Percentiles rank a stretch among this genome's conserved stretches.
These are phyloP conservation scores for Fraxinus quadrangulata DNA, from an alignment of 257 asterid species.

Conservation along the genomic window DNA sequence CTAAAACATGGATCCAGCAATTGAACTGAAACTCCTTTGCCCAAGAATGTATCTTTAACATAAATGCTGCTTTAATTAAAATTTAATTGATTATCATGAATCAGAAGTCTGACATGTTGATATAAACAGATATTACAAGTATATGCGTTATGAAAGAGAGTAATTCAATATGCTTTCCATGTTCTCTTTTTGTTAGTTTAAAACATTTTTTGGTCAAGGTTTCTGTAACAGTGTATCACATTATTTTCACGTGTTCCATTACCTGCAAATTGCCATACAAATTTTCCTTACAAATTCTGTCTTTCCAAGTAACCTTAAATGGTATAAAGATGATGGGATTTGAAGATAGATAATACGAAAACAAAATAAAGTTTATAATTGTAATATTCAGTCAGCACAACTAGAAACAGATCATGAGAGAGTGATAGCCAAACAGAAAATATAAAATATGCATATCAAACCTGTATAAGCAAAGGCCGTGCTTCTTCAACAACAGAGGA, in stretches of 20 bases:
- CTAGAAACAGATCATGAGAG: constrained; percentile 13
- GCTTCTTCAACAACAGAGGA: constrained; percentile 80
- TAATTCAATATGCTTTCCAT: neutral
- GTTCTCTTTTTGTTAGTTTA: neutral
- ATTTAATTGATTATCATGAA: neutral
- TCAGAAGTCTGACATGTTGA: neutral
- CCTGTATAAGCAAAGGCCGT: constrained; percentile 84
- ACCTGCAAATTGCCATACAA: neutral
- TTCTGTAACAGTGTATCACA: neutral
- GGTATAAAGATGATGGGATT: neutral
- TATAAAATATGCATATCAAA: constrained; percentile 43
- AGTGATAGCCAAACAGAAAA: constrained; percentile 2
- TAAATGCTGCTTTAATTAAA: neutral
- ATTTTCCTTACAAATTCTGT: neutral
- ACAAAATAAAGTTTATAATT: neutral
- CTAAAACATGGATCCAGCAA: neutral
- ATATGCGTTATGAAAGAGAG: neutral
- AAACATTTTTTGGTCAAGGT: neutral
- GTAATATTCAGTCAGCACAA: neutral
- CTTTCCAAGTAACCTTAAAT: neutral
- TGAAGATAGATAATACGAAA: neutral
- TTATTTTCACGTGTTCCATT: neutral
- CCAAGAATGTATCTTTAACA: neutral
- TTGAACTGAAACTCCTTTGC: neutral
- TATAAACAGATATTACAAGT: neutral